These are phyloP conservation scores for Calonectria honghensis DNA, from an alignment of 2,329 filamentous ascomycete species.

Conservation along the genomic window DNA sequence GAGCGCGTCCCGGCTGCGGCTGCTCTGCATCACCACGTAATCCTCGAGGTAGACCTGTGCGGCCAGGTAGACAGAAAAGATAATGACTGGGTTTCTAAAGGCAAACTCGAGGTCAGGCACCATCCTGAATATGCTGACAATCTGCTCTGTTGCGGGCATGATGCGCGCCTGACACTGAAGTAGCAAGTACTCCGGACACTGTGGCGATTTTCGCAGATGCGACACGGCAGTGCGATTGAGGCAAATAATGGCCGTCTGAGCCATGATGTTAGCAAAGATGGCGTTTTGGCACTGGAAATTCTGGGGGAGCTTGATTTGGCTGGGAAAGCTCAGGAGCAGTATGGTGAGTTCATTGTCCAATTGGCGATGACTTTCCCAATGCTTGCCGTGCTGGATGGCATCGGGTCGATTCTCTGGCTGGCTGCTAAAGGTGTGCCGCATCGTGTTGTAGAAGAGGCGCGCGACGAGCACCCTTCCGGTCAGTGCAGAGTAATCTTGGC, in stretches of 20 bases:
- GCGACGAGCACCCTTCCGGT: constrained; percentile 4
- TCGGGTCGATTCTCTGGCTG: background rate
- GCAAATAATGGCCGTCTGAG: background rate
- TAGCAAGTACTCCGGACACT: background rate
- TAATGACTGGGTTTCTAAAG: background rate
- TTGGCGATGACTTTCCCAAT: constrained; percentile 2
- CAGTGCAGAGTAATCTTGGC: background rate
- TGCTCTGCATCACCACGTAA: background rate
- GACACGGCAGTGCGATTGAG: background rate
- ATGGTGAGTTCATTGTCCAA: constrained; percentile 2
- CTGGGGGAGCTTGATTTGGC: background rate
- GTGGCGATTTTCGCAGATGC: background rate
- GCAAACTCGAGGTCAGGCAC: background rate
- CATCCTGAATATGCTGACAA: constrained; percentile 10
- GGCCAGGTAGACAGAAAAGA: background rate
- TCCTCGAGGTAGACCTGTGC: constrained; percentile 9
- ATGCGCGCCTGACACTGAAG: constrained; percentile 8
- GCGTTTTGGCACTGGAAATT: constrained; percentile 1
- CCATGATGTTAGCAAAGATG: constrained; percentile 1
- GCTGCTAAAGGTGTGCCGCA: constrained; percentile 11
- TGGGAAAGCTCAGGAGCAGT: constrained; percentile 3
- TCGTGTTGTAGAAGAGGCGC: constrained; percentile 1
- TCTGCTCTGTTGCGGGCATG: constrained; percentile 6
- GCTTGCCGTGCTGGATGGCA: constrained; percentile 1
- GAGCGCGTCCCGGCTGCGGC: background rate